Conservation (phyloP, 805 yeast species). For the Candida sonorensis region DNA sequence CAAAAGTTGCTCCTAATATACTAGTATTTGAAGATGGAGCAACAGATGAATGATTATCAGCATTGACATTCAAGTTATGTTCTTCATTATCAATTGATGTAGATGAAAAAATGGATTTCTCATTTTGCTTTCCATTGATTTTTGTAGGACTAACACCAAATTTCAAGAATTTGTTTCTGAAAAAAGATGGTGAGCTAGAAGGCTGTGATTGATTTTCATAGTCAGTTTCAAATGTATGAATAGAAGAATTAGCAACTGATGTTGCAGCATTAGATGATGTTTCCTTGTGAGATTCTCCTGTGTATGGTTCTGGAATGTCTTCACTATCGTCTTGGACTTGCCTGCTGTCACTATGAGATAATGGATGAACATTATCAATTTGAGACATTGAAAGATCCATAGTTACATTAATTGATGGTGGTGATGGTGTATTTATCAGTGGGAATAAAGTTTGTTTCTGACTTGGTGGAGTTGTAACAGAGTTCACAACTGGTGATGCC, state of each 20-base stretch:
- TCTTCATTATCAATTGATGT: constrained; percentile 7
- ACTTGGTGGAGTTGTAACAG: constrained; percentile 6
- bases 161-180: constrained; percentile 29
- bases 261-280: constrained; percentile 1
- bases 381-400: no score
- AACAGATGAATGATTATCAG: no score
- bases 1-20: constrained; percentile 16
- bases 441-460: background rate
- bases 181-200: constrained; percentile 32
- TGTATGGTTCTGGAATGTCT: constrained; percentile 1
- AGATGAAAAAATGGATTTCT: constrained; percentile 9
- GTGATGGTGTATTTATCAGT: no score
- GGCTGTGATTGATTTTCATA: constrained; percentile 25
- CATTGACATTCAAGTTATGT: no score
- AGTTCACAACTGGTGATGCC: constrained; percentile 7
- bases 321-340: no score
- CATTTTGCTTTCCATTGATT: constrained; percentile 16
- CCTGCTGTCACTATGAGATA: no score
- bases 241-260: constrained; percentile 9
- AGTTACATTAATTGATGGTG: no score
- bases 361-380: no score
- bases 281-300: constrained; percentile 1
- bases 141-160: constrained; percentile 32
- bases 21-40: constrained; percentile 9
- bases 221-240: constrained; percentile 21